A percentile compares a stretch with the other conserved stretches of the same genome.
These are phyloP conservation scores for Austroboletus niveus DNA, from an alignment of 1,284 basidiomycete species.

Conservation along the genomic window DNA sequence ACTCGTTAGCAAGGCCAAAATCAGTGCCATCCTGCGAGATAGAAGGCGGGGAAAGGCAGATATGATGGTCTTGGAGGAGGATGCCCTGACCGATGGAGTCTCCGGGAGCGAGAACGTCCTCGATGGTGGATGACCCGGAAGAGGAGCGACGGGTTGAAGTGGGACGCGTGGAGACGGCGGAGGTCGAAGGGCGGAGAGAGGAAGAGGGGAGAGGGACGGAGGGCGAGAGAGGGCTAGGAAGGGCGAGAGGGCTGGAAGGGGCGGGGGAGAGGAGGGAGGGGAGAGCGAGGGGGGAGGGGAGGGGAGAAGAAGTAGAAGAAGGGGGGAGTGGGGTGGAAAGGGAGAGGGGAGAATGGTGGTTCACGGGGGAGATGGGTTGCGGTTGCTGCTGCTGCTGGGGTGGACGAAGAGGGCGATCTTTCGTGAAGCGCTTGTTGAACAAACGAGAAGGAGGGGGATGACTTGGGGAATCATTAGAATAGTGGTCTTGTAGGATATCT, in stretches of 20 bases:
- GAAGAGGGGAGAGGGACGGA: constrained; percentile 27
- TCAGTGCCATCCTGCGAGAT: constrained; percentile 33
- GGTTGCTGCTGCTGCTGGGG: constrained; percentile 42
- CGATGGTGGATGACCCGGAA: constrained; percentile 45
- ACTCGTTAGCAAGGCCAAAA: constrained; percentile 58
- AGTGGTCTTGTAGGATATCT: constrained; percentile 38
- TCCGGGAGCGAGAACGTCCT: constrained; percentile 67
- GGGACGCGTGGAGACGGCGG: constrained; percentile 18
- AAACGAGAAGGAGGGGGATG: constrained; percentile 31
- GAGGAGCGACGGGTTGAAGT: constrained; percentile 34
- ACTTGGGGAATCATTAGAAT: constrained; percentile 44
- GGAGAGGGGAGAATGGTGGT: constrained; percentile 17
- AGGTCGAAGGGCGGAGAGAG: constrained; percentile 27
- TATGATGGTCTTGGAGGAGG: constrained; percentile 58
- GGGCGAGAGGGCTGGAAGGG: constrained; percentile 26
- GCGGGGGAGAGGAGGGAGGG: constrained; percentile 27
- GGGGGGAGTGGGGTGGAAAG: constrained; percentile 22
- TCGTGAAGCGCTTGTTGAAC: constrained; percentile 41
- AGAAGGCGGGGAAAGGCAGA: constrained; percentile 48
- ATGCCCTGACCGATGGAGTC: constrained; percentile 69
- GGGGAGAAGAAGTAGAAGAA: constrained; percentile 32
- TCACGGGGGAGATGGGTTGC: constrained; percentile 6
- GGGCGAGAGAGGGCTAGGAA: constrained; percentile 23
- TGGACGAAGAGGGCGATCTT: constrained; percentile 35
- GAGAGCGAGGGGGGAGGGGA: constrained; percentile 25